Evolutionary conservation across 371 early-diverging fungal genomes (phyloP), one percentile per base, ranked within the genome.

Genomic region (Syncephalastrum sp.): DNA sequence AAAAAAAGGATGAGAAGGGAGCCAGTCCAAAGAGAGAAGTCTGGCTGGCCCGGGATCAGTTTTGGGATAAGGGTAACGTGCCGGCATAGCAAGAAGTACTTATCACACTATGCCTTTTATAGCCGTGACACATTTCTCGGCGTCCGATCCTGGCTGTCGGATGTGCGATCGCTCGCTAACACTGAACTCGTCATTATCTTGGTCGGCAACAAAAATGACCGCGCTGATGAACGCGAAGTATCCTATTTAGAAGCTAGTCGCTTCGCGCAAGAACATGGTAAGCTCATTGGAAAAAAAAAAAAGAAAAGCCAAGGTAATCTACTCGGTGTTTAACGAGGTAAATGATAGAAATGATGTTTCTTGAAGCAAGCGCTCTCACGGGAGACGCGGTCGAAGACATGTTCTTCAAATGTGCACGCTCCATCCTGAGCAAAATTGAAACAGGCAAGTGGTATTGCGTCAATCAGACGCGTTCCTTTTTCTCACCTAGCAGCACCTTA

Each of bases 141-240:
- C 19, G 74, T 86, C 17, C 61, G 76, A 33, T 82, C 81, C 49
- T 86, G 86, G 86, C 68, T 91, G 19, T 69, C 74, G 15, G 90
- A 90, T 74, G 77, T 83, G 56, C 75, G 77, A 54, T 73, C 83
- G 63, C 64, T 82, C 24, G 82, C 83, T n/a, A 88, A 82, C 63
- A 86, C 82, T 23, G 82, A 84, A 56, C 81, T 82, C 38, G 82
- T 85, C 29, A 77, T 82, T 45, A 82, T 89, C 42, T 51, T 90
- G 47, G 85, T 91, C n/a, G 90, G 91, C 0, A 88, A 90, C 61
- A 91, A 91, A 54, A 74, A 69, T 33, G 89, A 90, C 64, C 70
- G 81, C 43, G 57, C 55, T 14, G 82, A 81, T 27, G 79, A 84
- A 55, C 74, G 86, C 8, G 79, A 82, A 65, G 87, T 91, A 0